Base-by-base conservation (phyloP, 352 stramenopile species). In the Globisporangium paroecandrum region DNA sequence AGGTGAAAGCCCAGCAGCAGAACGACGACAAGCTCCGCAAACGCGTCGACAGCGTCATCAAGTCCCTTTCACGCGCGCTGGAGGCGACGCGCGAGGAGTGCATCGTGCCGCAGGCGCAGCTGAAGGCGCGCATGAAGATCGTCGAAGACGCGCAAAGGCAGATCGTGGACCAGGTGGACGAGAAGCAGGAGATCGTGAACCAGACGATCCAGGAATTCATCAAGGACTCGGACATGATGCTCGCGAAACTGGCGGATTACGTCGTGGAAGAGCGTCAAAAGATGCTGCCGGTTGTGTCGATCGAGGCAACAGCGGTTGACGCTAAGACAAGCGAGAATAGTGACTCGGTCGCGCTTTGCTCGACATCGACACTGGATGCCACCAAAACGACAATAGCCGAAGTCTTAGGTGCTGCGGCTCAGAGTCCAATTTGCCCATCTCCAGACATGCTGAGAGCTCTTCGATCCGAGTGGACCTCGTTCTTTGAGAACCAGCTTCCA, bases 1-100 rank as follows among this genome's bases (percentile, higher is more conserved):
- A 93, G 34, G 82, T 90, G 27, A 73, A 80, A 65, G 81, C 83
- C 8, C 68, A 83, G 18, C 83, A 91, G 64, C 78, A 82, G 56
- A 68, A 78, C 62, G 72, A 90, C 57, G 83, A 89, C 10, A 87
- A 82, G 58, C 69, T 93, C 0, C 65, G 68, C 18, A 60, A 57
- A 6, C 81, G 79, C 13, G 43, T 93, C 13, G 79, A 90, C 7
- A 61, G 53, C n/a, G 69, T 73, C 18, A 69, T 80, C 5, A 87
- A 85, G 43, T 58, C 71, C 1, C 27, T 87, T 24, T 64, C 65
- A 1, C 64, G 72, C 24, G 70, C 70, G 3, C 72, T 89, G 4
- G 77, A 83, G 46, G 56, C 59, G 0, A 72, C 71, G 6, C 62
- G 74, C 20, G 65, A 62, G 2, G 77, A 87, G 32, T 65, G 76